A percentile compares a stretch with the other conserved stretches of the same genome.
These are phyloP conservation scores for Acer campestre DNA, from an alignment of 345 rosid genomes.

Conservation along the genomic window DNA sequence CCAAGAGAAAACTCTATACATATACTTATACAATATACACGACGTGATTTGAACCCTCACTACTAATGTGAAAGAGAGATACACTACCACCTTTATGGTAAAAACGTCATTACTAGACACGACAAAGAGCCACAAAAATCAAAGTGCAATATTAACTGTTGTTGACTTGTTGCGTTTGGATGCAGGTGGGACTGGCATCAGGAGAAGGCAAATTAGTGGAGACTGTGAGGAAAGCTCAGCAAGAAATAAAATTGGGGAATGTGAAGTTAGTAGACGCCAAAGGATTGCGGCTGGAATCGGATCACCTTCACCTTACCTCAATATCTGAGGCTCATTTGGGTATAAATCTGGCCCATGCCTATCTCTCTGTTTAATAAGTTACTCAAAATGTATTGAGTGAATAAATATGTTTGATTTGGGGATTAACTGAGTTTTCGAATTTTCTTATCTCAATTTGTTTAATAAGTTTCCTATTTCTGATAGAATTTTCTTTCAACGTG, in stretches of 20 bases:
- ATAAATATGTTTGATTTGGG: too few species aligned
- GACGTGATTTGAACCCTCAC: too few species aligned
- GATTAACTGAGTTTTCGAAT: too few species aligned
- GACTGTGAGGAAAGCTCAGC: conserved; percentile 38
- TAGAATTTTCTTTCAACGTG: too few species aligned
- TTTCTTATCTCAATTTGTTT: too few species aligned
- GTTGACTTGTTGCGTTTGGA: background rate
- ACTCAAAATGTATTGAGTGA: too few species aligned
- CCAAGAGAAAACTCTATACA: too few species aligned
- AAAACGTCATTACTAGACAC: too few species aligned
- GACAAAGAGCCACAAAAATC: background rate
- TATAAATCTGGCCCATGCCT: conserved; percentile 31
- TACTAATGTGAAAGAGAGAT: too few species aligned
- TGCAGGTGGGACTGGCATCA: conserved; percentile 44
- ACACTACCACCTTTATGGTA: too few species aligned
- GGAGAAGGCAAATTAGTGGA: conserved; percentile 39
- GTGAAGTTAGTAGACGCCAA: conserved; percentile 43
- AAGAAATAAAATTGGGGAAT: conserved; percentile 27
- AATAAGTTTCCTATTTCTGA: too few species aligned
- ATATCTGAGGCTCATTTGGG: conserved; percentile 35
- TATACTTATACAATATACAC: too few species aligned
- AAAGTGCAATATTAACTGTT: background rate
- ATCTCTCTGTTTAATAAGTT: background rate
- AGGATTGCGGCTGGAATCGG: conserved; percentile 36
- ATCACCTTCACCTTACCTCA: conserved; percentile 46